Percentiles rank a stretch among this genome's conserved stretches.
These are phyloP conservation scores for Pyrenopolyporus hunteri DNA, from an alignment of 495 filamentous ascomycete species.

Conservation along the genomic window DNA sequence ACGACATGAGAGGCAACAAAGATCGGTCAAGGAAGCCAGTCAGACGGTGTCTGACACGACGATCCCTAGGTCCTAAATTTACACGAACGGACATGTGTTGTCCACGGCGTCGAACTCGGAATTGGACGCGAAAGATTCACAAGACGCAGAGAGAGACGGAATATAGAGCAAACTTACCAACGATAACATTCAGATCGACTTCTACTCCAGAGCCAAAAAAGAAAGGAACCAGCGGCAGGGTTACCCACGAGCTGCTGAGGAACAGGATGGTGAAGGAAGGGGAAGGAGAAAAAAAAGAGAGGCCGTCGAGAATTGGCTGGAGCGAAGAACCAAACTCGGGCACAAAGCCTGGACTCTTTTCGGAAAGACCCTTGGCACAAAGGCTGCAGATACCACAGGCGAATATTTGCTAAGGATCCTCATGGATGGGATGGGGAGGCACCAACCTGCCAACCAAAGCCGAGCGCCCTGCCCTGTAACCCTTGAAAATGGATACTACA, in stretches of 20 bases:
- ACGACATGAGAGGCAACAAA: neutral
- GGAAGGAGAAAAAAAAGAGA: slow-evolving; percentile 26
- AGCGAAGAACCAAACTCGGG: slow-evolving; percentile 21
- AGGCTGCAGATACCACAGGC: slow-evolving; percentile 20
- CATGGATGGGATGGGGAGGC: neutral
- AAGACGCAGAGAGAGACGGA: slow-evolving; percentile 1
- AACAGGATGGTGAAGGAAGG: slow-evolving; percentile 27
- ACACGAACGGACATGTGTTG: slow-evolving; percentile 6
- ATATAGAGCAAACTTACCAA: slow-evolving; percentile 26
- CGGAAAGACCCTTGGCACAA: slow-evolving; percentile 35
- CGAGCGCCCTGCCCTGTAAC: slow-evolving; percentile 13
- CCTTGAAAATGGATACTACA: slow-evolving; percentile 16
- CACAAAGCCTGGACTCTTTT: slow-evolving; percentile 35
- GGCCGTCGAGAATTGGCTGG: slow-evolving; percentile 23
- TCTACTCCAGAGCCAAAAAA: slow-evolving; percentile 40
- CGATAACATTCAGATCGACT: slow-evolving; percentile 33
- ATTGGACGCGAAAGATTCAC: slow-evolving; percentile 4
- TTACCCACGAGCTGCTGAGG: slow-evolving; percentile 35
- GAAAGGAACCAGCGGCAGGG: slow-evolving; percentile 37
- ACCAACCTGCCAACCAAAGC: neutral
- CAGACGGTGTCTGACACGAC: slow-evolving; percentile 9
- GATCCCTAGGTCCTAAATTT: slow-evolving; percentile 18
- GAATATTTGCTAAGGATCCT: slow-evolving; percentile 12
- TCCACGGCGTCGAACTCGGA: slow-evolving; percentile 11
- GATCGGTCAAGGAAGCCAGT: neutral